Base-by-base conservation (phyloP, 305 asterid genomes). In the Rubia peregrina region DNA sequence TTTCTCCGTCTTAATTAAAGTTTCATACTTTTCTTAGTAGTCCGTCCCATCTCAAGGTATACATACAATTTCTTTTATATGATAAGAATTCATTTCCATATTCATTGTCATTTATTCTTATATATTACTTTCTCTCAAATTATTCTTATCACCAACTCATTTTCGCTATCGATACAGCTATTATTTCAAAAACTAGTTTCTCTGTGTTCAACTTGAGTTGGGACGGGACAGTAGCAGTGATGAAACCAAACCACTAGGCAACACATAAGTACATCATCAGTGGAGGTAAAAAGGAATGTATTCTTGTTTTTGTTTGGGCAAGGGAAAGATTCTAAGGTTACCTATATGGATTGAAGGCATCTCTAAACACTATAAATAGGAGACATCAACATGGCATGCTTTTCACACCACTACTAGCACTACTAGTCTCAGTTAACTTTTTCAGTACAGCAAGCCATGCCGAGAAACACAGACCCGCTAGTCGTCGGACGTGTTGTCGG, bases 401-500 rank as follows among this genome's bases (percentile, higher is more conserved):
- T 10, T 53, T 22, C 60, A 53, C 60, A 53, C 8, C 60, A 53
- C 56, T 49, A 16, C 24, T 1, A 51, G 24, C 11, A 51, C 22
- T 51, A 6, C 56, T 49, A 5, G 19, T 2, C 36, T 33, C 36
- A 14, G n/a, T n/a, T n/a, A n/a, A n/a, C 56, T 43, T 43, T 43
- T 43, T 0, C 14, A 43, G 9, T 4, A 5, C 41, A 38, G 7
- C 7, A 38, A 60, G 3, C 12, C 55, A 83, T 78, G 89, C 74
- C 83, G 0, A 76, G 89, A 46, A 84, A 80, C 11, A 73, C 81
- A 68, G 86, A 87, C 60, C 87, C 89, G 4, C 80, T 87, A 0
- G 86, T 80, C 0, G 87, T 85, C 3, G 89, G 89, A 4, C 60
- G 89, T 6, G 86, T 87, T 0, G 68, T 87, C 0, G 92, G 92